Evolutionary conservation across 2,329 filamentous ascomycete genomes (phyloP).

Genomic region (Colletotrichum lindemuthianum): DNA sequence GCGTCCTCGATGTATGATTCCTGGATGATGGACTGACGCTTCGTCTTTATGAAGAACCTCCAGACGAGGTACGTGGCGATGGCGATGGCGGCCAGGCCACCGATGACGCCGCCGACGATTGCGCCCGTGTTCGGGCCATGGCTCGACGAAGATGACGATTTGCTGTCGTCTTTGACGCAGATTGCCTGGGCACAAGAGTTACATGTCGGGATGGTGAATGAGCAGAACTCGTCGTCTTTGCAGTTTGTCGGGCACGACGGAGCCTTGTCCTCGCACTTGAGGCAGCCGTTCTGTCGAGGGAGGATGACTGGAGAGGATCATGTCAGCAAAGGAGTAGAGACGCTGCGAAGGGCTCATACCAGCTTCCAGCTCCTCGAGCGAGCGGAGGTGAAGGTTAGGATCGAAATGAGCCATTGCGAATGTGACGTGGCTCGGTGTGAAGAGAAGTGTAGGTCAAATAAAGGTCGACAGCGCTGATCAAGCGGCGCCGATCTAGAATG

Average conservation of each 20-base stretch:
- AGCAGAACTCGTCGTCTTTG: conserved; percentile 52
- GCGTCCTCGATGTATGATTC: conserved; percentile 68
- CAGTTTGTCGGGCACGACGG: conserved; percentile 58
- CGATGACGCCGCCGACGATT: conserved; percentile 91
- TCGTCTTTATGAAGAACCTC: conserved; percentile 86
- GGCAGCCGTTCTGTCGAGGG: conserved; percentile 54
- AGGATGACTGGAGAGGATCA: conserved; percentile 41
- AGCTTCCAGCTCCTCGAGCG: conserved; percentile 33
- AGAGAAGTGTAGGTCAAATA: neutral
- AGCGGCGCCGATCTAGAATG: conserved; percentile 27
- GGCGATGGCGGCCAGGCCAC: conserved; percentile 81
- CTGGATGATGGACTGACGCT: conserved; percentile 68
- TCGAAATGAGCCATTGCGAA: conserved; percentile 32
- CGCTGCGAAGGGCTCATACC: conserved; percentile 19
- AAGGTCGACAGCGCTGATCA: conserved; percentile 23
- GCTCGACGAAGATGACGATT: conserved; percentile 35
- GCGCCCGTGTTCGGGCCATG: conserved; percentile 76
- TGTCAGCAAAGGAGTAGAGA: conserved; percentile 12
- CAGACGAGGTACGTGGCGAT: conserved; percentile 83
- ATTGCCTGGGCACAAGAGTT: conserved; percentile 57
- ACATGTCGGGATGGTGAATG: conserved; percentile 58
- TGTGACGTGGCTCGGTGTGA: neutral
- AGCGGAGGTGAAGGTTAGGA: conserved; percentile 35
- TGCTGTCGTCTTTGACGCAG: conserved; percentile 51
- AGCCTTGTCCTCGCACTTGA: conserved; percentile 54